Percentiles rank a stretch among this genome's conserved stretches.
These are phyloP conservation scores for Talaromyces liani DNA, from an alignment of 495 filamentous ascomycete genomes.

Conservation along the genomic window DNA sequence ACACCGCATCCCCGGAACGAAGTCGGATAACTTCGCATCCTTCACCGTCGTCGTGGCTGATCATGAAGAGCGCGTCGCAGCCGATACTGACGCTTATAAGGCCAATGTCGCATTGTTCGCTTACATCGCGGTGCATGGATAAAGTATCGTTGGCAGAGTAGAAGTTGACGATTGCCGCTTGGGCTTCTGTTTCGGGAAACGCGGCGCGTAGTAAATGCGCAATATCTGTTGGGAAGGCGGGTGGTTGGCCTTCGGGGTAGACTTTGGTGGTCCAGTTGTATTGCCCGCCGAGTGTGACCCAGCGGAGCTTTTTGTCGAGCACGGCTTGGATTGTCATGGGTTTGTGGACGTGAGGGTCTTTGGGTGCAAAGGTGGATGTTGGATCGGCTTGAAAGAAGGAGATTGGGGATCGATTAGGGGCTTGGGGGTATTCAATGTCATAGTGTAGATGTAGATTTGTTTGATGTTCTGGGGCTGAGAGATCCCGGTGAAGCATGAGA, in stretches of 20 bases:
- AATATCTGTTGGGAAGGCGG: conserved; percentile 68
- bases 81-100: conserved; percentile 82
- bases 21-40: conserved; percentile 56
- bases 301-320: conserved; percentile 72
- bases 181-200: conserved; percentile 64
- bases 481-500: conserved; percentile 69
- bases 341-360: conserved; percentile 60
- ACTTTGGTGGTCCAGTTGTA: conserved; percentile 87
- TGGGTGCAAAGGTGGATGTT: conserved; percentile 42
- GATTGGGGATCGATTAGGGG: conserved; percentile 1
- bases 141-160: conserved; percentile 85
- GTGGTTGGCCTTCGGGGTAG: conserved; percentile 63
- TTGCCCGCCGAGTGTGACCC: conserved; percentile 89
- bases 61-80: conserved; percentile 74
- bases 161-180: conserved; percentile 88
- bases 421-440: conserved; percentile 58
- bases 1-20: conserved; percentile 72
- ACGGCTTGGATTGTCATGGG: conserved; percentile 57
- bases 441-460: conserved; percentile 87
- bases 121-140: conserved; percentile 83
- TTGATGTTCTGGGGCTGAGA: conserved; percentile 63
- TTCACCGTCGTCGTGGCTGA: conserved; percentile 31
- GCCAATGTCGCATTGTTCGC: conserved; percentile 65
- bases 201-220: conserved; percentile 51
- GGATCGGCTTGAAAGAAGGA: conserved; percentile 47